Percentiles rank a stretch among this genome's conserved stretches.
phyloP scores from a whole-genome alignment of 768 basidiomycete species.

The Gymnopilus junonius region DNA sequence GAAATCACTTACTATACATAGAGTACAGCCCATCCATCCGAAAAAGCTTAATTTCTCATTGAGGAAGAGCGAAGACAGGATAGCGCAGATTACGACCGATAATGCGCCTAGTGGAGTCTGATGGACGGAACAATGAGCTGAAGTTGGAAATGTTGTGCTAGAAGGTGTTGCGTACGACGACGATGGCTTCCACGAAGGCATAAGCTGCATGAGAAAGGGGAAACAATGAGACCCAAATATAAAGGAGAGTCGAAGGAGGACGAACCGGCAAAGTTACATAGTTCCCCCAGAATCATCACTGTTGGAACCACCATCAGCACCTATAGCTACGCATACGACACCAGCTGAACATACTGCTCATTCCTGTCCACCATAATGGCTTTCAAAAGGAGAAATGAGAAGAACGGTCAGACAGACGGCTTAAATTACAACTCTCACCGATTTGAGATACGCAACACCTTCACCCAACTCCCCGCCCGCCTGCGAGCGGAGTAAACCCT shows the following conservation, averaged over 20 bases:
- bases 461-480: conserved; percentile 80
- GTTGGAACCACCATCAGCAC: conserved; percentile 11
- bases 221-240: conserved; percentile 25
- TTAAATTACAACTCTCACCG: conserved; percentile 62
- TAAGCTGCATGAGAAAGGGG: conserved; percentile 54
- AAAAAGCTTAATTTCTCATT: conserved; percentile 94
- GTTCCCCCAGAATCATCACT: conserved; percentile 93
- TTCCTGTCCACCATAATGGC: conserved; percentile 93
- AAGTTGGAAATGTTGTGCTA: background rate
- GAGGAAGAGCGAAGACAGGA: conserved; percentile 91
- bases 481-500: conserved; percentile 81
- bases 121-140: conserved; percentile 4
- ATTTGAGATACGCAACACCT: conserved; percentile 95
- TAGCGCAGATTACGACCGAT: conserved; percentile 94
- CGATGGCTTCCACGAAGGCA: conserved; percentile 89
- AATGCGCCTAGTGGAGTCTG: conserved; percentile 95
- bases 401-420: conserved; percentile 10
- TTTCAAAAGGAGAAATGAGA: conserved; percentile 30
- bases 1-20: conserved; percentile 76
- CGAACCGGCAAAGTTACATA: conserved; percentile 85
- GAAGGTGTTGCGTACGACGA: conserved; percentile 67
- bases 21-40: conserved; percentile 92
- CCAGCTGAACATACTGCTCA: conserved; percentile 65
- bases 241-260: conserved; percentile 24
- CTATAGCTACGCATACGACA: background rate